Conservation (phyloP, 257 asterid species). For the Ballota nigra region DNA sequence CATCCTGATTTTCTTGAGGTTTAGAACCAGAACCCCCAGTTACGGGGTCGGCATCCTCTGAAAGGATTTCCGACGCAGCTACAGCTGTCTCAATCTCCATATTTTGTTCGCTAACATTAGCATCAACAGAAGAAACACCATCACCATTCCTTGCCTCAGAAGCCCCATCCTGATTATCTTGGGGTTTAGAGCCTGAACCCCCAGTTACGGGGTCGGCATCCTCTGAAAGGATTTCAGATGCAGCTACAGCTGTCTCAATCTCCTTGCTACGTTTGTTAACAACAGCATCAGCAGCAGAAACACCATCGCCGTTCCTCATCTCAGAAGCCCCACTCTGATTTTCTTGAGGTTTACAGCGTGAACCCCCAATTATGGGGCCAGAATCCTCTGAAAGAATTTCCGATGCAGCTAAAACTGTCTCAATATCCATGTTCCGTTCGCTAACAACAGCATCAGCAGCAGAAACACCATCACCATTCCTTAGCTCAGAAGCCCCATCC, state of each 20-base stretch:
- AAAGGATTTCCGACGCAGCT: too few species aligned
- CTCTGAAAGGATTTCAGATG: too few species aligned
- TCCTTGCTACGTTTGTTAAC: conserved; percentile 12
- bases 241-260: conserved; percentile 8
- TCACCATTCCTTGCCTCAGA: not conserved
- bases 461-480: not conserved
- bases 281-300: conserved; percentile 9
- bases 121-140: conserved; percentile 14
- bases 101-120: conserved; percentile 7
- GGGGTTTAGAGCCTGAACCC: too few species aligned
- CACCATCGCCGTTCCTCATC: not conserved
- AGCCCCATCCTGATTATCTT: too few species aligned
- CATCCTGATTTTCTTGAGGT: too few species aligned
- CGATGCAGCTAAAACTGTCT: not conserved
- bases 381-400: not conserved
- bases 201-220: too few species aligned
- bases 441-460: conserved; percentile 8
- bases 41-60: too few species aligned
- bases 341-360: not conserved
- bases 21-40: too few species aligned
- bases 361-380: not conserved
- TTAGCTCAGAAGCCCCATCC: too few species aligned
- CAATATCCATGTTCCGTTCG: conserved; percentile 15
- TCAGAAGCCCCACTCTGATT: not conserved
- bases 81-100: conserved; percentile 11